Base-by-base conservation (phyloP, 208 protist species). In the Trypanosomatidae sp. region DNA sequence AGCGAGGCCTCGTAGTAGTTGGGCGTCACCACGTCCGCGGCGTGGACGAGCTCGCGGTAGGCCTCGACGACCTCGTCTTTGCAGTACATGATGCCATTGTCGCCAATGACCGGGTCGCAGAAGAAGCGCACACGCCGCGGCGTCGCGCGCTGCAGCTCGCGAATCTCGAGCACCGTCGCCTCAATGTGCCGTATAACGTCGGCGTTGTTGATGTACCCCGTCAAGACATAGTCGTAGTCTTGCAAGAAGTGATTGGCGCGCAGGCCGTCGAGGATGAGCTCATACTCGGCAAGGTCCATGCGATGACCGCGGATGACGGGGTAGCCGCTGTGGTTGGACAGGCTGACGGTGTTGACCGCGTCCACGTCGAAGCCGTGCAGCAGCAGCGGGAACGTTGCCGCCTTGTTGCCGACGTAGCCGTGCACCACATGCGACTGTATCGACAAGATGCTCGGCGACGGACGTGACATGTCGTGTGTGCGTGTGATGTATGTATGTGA, bases 361-460 rank as follows among this genome's bases (percentile, higher is more conserved):
- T 97, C 94, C 21, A 96, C 87, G 23, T 98, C 95, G 43, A 97
- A 81, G 19, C 94, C 94, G 39, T 96, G 73, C 1, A 97, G 59
- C 61, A 97, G 92, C 11, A 98, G 66, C 5, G 92, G 88, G 55
- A 97, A 94, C 3, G 83, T 81, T 16, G 94, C 90, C 1, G 86
- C 86, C 44, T 94, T 95, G 71, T 98, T 98, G 38, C 95, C 95
- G 7, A 98, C 95, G 59, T 96, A 97, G 5, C 95, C 95, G 56
- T 97, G 88, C 6, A 89, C 91, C 4, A 97, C 92, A 63, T 96
- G 93, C 1, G 81, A 94, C 73, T 98, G 95, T 39, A 97, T 94
- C 1, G 91, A 96, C 6, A 97, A 65, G 23, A 97, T 71, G 10
- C 46, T 74, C 44, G 80, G 10, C 38, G 38, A 43, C 6, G 10